Evolutionary conservation across 2,329 filamentous ascomycete species (phyloP), one percentile per base, ranked within the genome.

Genomic region (Fusarium graminum): DNA sequence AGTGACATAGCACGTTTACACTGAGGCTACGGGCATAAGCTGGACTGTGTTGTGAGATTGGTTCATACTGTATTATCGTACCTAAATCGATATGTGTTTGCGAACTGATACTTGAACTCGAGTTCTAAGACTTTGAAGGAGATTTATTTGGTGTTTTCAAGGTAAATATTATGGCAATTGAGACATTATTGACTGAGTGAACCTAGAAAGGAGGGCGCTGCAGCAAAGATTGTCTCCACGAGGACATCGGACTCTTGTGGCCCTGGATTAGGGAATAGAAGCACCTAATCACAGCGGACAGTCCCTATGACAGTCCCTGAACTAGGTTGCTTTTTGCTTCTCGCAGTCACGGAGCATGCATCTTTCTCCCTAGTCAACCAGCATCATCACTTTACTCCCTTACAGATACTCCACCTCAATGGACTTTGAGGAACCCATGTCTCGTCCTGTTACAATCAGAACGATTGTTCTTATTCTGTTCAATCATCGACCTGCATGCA

Each of bases 351-450:
- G 22, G 22, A 22, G 32, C 45, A 61, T 55, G 34, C 25, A 43
- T 44, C 42, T 44, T 30, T 46, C 36, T 42, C 38, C 55, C 38
- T 55, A 36, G 25, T 12, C 36, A 44, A 28, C 40, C 40, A n/a
- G 25, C 42, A 49, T 28, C 36, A 36, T n/a, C 34, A 36, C 16
- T 17, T 9, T 36, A 51, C 40, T 47, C 68, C 62, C 55, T 64
- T 68, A 50, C 22, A 38, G 8, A 22, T 28, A 36, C 67, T 52
- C 51, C 59, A 67, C 36, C 13, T 41, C 29, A 63, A 63, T 44
- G 54, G 47, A 38, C 54, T 61, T 67, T 32, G 6, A 61, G 59
- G 57, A 57, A 63, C 57, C 30, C 45, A 60, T 67, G 61, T 67
- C 68, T 72, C 57, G 59, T 14, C 38, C 49, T 28, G 45, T 62